These are phyloP conservation scores for Trypanosomatidae sp. DNA, from an alignment of 208 protist genomes.

Conservation along the genomic window DNA sequence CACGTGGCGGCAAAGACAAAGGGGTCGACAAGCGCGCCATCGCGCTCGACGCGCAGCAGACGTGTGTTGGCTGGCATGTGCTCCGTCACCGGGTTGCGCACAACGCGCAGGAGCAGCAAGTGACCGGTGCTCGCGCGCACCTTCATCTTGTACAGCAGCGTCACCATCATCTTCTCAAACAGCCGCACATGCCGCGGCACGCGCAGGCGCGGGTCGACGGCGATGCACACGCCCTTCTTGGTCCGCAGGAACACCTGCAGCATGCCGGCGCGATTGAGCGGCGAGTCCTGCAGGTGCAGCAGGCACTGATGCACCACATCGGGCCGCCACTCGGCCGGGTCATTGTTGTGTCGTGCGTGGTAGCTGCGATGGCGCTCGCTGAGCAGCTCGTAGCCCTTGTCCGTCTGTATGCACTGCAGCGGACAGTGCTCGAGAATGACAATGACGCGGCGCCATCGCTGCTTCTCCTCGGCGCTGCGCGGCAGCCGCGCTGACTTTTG, in stretches of 20 bases:
- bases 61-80: conserved; percentile 91
- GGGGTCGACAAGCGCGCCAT: conserved; percentile 58
- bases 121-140: conserved; percentile 86
- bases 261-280: conserved; percentile 96
- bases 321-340: conserved; percentile 92
- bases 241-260: conserved; percentile 97
- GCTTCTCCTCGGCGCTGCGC: conserved; percentile 76
- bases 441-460: conserved; percentile 85
- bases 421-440: conserved; percentile 92
- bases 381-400: conserved; percentile 92
- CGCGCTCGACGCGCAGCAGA: conserved; percentile 73
- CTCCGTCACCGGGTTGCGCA: conserved; percentile 97
- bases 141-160: conserved; percentile 97
- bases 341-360: conserved; percentile 89
- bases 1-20: conserved; percentile 39
- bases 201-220: conserved; percentile 94
- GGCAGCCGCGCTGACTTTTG: conserved; percentile 80
- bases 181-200: conserved; percentile 97
- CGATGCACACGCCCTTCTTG: conserved; percentile 89
- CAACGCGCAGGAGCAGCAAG: conserved; percentile 94
- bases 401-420: conserved; percentile 90
- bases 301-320: conserved; percentile 98
- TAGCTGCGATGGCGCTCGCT: conserved; percentile 95
- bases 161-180: conserved; percentile 98
- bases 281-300: conserved; percentile 96